Percentiles rank a stretch among this genome's conserved stretches.
These are phyloP conservation scores for Glaciozyma antarctica DNA, from an alignment of 768 basidiomycete genomes.

Conservation along the genomic window DNA sequence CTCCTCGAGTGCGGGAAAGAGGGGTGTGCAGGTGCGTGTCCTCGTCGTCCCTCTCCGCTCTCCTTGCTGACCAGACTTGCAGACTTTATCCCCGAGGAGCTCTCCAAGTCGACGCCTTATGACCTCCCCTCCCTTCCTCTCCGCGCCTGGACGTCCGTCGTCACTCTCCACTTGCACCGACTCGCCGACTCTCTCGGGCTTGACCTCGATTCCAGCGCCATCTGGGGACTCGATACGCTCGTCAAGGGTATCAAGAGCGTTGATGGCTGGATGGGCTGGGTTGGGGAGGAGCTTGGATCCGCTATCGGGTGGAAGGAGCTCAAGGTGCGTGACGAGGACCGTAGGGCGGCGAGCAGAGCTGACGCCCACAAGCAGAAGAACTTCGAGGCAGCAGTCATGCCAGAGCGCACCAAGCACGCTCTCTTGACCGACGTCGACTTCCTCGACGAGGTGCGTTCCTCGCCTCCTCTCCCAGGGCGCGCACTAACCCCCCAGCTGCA, in stretches of 20 bases:
- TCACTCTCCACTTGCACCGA: conserved; percentile 29
- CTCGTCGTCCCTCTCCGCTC: neutral
- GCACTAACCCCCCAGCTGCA: neutral
- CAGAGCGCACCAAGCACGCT: neutral
- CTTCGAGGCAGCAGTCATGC: conserved; percentile 1
- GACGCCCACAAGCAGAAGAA: neutral
- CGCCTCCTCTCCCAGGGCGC: neutral
- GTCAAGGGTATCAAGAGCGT: conserved; percentile 21
- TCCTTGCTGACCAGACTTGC: neutral
- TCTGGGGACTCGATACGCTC: conserved; percentile 16
- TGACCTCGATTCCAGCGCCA: neutral
- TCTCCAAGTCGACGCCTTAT: neutral
- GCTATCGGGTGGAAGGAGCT: conserved; percentile 21
- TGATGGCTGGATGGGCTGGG: conserved; percentile 27
- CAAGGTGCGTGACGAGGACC: neutral
- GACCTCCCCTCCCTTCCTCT: conserved; percentile 13
- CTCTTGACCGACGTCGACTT: conserved; percentile 21
- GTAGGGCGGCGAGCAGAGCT: neutral
- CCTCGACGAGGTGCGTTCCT: conserved; percentile 5
- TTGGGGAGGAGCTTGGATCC: conserved; percentile 20
- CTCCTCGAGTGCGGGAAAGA: conserved; percentile 22
- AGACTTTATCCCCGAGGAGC: neutral
- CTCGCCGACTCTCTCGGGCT: conserved; percentile 13
- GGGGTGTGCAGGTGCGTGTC: conserved; percentile 10
- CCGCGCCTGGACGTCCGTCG: conserved; percentile 17